Evolutionary conservation across 108 stramenopile genomes (phyloP), one percentile per base, ranked within the genome.

Genomic region (Nannochloropsis gaditana): DNA sequence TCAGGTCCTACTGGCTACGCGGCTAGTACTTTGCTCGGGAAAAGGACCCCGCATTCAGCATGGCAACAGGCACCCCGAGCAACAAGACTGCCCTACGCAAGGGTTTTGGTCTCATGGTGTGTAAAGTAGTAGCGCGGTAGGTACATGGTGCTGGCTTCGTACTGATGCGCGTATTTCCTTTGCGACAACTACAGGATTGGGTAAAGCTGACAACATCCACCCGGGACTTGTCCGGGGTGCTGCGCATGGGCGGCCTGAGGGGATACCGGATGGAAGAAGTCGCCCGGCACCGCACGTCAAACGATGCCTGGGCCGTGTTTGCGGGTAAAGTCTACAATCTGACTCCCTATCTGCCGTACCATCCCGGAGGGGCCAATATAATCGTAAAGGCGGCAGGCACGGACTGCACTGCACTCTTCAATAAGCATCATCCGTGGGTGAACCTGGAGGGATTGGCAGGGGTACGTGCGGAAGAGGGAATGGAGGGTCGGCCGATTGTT

Each of bases 291-390:
- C 86, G 89, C 17, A 84, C 89, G 9, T 41, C 87, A 11, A 88
- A 95, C 82, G 97, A 98, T 82, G 94, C 92, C 45, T 98, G 97
- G 97, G 94, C 94, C 45, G 90, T 94, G 5, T 84, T 96, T 42
- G 86, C 89, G 11, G 95, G 94, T 1, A 92, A 92, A 44, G 97
- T 98, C 2, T 98, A 97, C 90, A 95, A 96, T 89, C 90, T 97
- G 43, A 90, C 93, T 4, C 96, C 96, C 19, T 98, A 96, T 90
- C 85, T 98, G 83, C 89, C 91, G 79, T 98, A 98, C 87, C 98
- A 98, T 92, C 98, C 98, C 9, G 98, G 98, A 11, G 97, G 97
- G 9, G 84, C 90, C 41, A 87, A 85, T 11, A 94, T 95, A 82
- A 87, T 98, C 43, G 90, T 94, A 43, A 84, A 83, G 41, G 89